Evolutionary conservation across 2,329 filamentous ascomycete genomes (phyloP).

Genomic region (Aspergillus caelatus): DNA sequence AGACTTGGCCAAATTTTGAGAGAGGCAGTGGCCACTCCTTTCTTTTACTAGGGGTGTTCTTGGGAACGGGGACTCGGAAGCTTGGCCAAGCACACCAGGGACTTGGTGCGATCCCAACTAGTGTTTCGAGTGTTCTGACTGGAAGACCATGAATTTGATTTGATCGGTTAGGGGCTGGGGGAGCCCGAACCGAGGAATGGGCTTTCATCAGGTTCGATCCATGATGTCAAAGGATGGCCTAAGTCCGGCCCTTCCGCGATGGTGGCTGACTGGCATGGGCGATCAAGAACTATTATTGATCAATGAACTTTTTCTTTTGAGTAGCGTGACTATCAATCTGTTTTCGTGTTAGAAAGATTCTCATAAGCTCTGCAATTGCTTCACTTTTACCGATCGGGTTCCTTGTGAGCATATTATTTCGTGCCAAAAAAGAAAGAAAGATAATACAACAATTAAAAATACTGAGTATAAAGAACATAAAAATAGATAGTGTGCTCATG

Average conservation of each 20-base stretch:
- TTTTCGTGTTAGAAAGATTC: neutral
- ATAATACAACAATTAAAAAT: no score
- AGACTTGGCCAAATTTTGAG: conserved; percentile 9
- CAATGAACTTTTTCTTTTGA: neutral
- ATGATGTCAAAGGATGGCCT: conserved; percentile 12
- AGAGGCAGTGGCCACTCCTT: conserved; percentile 1
- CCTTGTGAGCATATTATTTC: neutral
- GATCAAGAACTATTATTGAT: neutral
- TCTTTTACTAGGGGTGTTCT: conserved; percentile 5
- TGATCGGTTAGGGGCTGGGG: neutral
- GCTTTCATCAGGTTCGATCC: conserved; percentile 3
- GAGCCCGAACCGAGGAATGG: conserved; percentile 1
- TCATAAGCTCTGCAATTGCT: neutral
- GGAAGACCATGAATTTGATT: conserved; percentile 1
- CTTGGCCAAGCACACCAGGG: conserved; percentile 9
- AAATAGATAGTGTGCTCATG: neutral
- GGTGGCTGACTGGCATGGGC: neutral
- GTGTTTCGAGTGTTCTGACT: conserved; percentile 7
- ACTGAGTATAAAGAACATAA: no score
- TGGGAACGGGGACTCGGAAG: conserved; percentile 5
- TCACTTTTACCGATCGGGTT: neutral
- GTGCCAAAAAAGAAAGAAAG: neutral
- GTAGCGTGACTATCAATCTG: neutral
- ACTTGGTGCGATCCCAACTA: conserved; percentile 11
- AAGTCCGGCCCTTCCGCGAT: conserved; percentile 4